Evolutionary conservation across 805 yeast genomes (phyloP), one percentile per base, ranked within the genome.

Genomic region (Candida andamanensis): DNA sequence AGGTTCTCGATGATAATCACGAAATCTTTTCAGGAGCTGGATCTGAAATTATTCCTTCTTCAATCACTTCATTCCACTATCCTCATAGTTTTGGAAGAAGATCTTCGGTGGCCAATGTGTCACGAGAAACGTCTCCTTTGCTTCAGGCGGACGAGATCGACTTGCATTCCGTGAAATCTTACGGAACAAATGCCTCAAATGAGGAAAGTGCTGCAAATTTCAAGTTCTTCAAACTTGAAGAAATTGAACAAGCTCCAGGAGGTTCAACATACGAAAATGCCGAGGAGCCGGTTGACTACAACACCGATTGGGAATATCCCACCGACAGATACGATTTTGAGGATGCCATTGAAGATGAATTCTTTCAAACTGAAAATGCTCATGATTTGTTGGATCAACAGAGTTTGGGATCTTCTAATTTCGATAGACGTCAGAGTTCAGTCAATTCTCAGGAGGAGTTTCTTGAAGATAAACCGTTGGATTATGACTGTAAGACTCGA

Each of bases 161-260:
- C 46, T 17, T 58, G 43, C 50, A 35, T 17, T 63, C 56, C 13
- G 63, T 59, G 17, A 52, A 52, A 23, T 61, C 65, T 10, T 58
- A 52, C 27, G 49, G 43, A n/a, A 56, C 69, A 4, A 47, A 56
- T 6, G 49, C 45, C n/a, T 67, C 72, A 6, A 38, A 49, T 16
- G 68, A 62, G 28, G 52, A 60, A 6, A 53, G 48, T 23, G 47
- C 51, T 10, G 48, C 51, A 10, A 66, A 78, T 34, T 90, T 92
- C 61, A 73, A 77, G 39, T 90, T 89, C 53, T 90, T 90, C 57
- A 77, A 90, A 8, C 67, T 81, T 4, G 85, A 83, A 35, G 92
- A 86, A 44, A 80, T 90, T 28, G 89, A 82, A 47, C 67, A 72
- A 30, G 97, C 97, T 0, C 92, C 84, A 33, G 96, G 96, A 28